These are phyloP conservation scores for Entophlyctis luteolus DNA, from an alignment of 192 early-diverging fungal species.

Conservation along the genomic window DNA sequence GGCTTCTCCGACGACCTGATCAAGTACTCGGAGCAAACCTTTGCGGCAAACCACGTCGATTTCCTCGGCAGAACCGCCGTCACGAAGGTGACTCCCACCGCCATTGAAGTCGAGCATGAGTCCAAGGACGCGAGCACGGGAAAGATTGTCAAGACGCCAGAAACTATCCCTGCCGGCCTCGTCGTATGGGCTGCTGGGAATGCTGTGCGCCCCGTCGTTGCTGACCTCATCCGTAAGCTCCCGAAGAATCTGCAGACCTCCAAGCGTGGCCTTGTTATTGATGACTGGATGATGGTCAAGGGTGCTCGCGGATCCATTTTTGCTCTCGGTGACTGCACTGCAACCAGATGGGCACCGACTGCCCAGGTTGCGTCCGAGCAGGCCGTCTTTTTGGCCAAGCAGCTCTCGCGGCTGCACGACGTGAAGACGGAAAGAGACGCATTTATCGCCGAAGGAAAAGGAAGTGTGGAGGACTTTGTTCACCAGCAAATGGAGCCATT, in stretches of 20 bases:
- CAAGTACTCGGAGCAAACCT: slow-evolving; percentile 76
- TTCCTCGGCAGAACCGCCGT: slow-evolving; percentile 75
- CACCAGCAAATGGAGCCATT: slow-evolving; percentile 15
- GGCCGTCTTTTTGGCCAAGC: slow-evolving; percentile 75
- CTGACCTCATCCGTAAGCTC: slow-evolving; percentile 61
- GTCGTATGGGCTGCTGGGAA: slow-evolving; percentile 88
- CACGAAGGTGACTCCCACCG: slow-evolving; percentile 69
- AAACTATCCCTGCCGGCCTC: slow-evolving; percentile 69
- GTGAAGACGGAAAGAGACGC: background rate
- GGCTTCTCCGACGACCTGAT: slow-evolving; percentile 76
- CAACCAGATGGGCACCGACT: slow-evolving; percentile 71
- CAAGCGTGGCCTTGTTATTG: slow-evolving; percentile 66
- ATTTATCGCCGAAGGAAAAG: too few species aligned
- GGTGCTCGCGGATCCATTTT: slow-evolving; percentile 58
- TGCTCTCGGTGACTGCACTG: slow-evolving; percentile 69
- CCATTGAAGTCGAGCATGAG: slow-evolving; percentile 62
- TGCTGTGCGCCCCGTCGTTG: slow-evolving; percentile 61
- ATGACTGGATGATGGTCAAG: slow-evolving; percentile 66
- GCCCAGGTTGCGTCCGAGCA: slow-evolving; percentile 87
- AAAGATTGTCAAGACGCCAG: too few species aligned
- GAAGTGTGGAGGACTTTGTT: too few species aligned
- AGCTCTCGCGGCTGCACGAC: slow-evolving; percentile 59
- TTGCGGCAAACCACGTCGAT: slow-evolving; percentile 69
- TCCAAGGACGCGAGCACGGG: slow-evolving; percentile 57
- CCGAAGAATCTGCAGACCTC: slow-evolving; percentile 58